These are phyloP conservation scores for Pugionium cornutum DNA, from an alignment of 345 rosid species.

Conservation along the genomic window DNA sequence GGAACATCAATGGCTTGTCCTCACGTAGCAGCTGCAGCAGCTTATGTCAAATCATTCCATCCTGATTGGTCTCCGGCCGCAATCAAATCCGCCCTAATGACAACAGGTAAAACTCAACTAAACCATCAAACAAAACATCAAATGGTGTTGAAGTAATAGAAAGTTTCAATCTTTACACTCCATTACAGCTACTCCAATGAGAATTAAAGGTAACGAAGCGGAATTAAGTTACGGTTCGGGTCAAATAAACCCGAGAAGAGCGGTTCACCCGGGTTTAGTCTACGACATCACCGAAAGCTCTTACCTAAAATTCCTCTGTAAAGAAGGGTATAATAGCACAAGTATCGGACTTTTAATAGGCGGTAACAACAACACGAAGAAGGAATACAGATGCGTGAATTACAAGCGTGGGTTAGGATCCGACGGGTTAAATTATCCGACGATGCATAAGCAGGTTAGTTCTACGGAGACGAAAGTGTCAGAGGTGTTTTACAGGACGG, in stretches of 20 bases:
- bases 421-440: conserved; percentile 83
- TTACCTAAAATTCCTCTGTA: conserved; percentile 72
- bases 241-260: conserved; percentile 69
- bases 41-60: conserved; percentile 77
- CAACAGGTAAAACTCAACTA: conserved; percentile 53
- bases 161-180: conserved; percentile 20
- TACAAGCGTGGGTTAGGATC: conserved; percentile 52
- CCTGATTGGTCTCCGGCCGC: conserved; percentile 90
- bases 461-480: conserved; percentile 33
- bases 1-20: conserved; percentile 97
- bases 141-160: neutral
- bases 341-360: conserved; percentile 55
- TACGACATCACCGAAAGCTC: conserved; percentile 53
- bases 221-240: conserved; percentile 76
- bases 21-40: conserved; percentile 75
- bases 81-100: conserved; percentile 86
- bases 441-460: conserved; percentile 64
- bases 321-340: conserved; percentile 69
- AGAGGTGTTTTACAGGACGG: conserved; percentile 61
- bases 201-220: conserved; percentile 44
- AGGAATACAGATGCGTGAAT: conserved; percentile 50
- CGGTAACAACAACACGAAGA: conserved; percentile 32
- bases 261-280: conserved; percentile 71
- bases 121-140: neutral
- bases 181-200: conserved; percentile 66